A percentile compares a stretch with the other conserved stretches of the same genome.
These are phyloP conservation scores for Chlamydomonas sp. DNA, from an alignment of 139 green algal genomes.

Conservation along the genomic window DNA sequence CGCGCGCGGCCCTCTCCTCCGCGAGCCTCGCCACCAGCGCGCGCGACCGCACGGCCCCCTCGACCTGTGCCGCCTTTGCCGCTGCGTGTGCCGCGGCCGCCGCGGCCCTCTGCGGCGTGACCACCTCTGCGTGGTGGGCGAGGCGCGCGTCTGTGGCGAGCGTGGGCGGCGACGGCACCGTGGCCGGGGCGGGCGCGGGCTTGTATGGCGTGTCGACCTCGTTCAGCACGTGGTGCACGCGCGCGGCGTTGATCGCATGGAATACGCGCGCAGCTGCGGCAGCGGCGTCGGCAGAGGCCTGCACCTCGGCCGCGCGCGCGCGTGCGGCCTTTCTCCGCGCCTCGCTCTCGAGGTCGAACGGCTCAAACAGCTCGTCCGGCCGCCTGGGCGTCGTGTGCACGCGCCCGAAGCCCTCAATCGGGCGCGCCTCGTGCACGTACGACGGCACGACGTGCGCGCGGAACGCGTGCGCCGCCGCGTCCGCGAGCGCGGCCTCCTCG, in stretches of 20 bases:
- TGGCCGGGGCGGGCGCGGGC: neutral
- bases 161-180: neutral
- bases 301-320: neutral
- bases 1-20: no score
- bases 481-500: conserved; percentile 21
- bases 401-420: conserved; percentile 20
- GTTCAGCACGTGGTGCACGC: no score
- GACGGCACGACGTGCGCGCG: conserved; percentile 28
- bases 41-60: no score
- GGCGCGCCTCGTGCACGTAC: conserved; percentile 28
- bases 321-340: neutral
- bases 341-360: conserved; percentile 15
- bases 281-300: neutral
- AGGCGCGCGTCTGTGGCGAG: neutral
- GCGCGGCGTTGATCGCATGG: neutral
- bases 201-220: neutral
- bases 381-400: conserved; percentile 18
- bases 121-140: neutral
- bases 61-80: no score
- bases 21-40: no score
- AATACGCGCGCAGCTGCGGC: neutral
- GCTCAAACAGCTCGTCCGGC: conserved; percentile 24
- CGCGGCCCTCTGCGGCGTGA: neutral
- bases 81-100: no score
- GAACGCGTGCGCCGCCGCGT: conserved; percentile 24